Conservation (phyloP, 2,329 filamentous ascomycete genomes). For the Trichoderma sp. region DNA sequence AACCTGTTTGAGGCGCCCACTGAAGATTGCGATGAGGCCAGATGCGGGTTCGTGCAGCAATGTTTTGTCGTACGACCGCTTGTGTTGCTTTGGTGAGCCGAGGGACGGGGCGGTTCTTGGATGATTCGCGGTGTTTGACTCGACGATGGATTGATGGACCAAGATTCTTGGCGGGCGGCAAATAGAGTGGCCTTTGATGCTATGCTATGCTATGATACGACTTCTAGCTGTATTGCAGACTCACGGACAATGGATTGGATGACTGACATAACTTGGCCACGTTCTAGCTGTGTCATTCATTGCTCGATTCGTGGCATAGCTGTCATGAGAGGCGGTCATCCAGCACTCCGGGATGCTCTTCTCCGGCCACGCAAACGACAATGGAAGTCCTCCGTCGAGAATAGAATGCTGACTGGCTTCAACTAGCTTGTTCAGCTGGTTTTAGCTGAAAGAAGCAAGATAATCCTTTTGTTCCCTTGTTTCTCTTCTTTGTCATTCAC, state of each 20-base stretch:
- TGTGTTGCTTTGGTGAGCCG: not conserved
- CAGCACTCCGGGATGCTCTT: not conserved
- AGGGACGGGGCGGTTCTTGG: not conserved
- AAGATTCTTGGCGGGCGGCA: slow-evolving; percentile 11
- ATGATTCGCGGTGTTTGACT: not conserved
- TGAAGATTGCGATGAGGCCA: not conserved
- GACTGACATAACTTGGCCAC: not conserved
- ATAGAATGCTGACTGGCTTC: slow-evolving; percentile 13
- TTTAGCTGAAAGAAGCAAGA: not conserved
- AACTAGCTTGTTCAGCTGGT: too few species aligned
- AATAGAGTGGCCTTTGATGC: not conserved
- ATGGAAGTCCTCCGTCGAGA: not conserved
- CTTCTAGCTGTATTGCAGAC: not conserved
- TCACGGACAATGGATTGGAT: not conserved
- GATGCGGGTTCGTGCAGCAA: not conserved
- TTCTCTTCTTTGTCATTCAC: not conserved
- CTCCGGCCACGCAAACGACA: not conserved
- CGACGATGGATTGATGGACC: not conserved
- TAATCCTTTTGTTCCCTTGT: not conserved
- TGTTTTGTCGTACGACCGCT: not conserved
- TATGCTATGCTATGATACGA: not conserved
- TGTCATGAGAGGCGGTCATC: not conserved
- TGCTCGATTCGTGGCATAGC: not conserved
- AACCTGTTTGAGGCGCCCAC: not conserved
- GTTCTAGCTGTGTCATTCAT: not conserved